phyloP scores from a whole-genome alignment of 768 basidiomycete species.

The Kwoniella bestiolae region DNA sequence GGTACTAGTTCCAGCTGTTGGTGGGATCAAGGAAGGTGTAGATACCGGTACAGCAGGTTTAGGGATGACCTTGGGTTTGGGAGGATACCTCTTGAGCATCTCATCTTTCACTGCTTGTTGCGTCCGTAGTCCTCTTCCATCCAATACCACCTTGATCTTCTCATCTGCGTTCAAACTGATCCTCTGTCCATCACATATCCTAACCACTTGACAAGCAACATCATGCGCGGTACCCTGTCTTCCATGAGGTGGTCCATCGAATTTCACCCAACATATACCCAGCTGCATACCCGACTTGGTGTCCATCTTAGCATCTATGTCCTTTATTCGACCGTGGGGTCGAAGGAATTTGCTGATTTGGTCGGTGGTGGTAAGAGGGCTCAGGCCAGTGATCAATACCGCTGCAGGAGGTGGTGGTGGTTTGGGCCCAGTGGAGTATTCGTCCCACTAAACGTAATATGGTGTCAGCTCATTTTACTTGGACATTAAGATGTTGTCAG shows the following conservation, averaged over 20 bases:
- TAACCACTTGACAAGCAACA: slow-evolving; percentile 71
- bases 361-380: slow-evolving; percentile 70
- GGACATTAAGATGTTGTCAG: not conserved
- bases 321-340: slow-evolving; percentile 66
- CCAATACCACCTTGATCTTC: slow-evolving; percentile 73
- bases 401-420: slow-evolving; percentile 66
- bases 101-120: slow-evolving; percentile 69
- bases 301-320: slow-evolving; percentile 79
- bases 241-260: slow-evolving; percentile 39
- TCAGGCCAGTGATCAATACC: slow-evolving; percentile 73
- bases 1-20: slow-evolving; percentile 11
- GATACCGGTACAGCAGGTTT: slow-evolving; percentile 10
- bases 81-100: slow-evolving; percentile 61
- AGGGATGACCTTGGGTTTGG: slow-evolving; percentile 33
- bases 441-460: slow-evolving; percentile 67
- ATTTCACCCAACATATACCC: slow-evolving; percentile 79
- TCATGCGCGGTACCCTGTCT: slow-evolving; percentile 60
- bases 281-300: slow-evolving; percentile 77
- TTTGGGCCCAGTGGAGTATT: slow-evolving; percentile 70
- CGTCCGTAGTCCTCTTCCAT: slow-evolving; percentile 71
- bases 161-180: slow-evolving; percentile 62
- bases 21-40: slow-evolving; percentile 14
- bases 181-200: slow-evolving; percentile 69
- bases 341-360: slow-evolving; percentile 71
- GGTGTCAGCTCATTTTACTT: slow-evolving; percentile 1